Base-by-base conservation (phyloP, 2,329 filamentous ascomycete species). In the Trichophyton equinum region DNA sequence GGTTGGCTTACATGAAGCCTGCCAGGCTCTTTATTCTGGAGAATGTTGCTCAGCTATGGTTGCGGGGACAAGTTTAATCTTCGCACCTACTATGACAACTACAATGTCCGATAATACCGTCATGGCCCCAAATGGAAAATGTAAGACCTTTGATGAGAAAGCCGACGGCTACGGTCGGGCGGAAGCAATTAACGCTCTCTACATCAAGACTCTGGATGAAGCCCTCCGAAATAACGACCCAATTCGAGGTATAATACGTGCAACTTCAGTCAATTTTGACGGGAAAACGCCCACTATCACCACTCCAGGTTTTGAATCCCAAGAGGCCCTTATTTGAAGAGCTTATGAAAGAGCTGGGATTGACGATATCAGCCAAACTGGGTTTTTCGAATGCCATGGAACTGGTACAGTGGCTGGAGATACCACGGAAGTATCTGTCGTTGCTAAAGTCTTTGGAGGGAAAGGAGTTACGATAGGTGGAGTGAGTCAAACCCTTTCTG, bases 321-420 rank as follows among this genome's bases (percentile, higher is more conserved):
- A 72, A 53, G 67, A 67, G 51, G 58, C 59, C 1, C 58, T 75
- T 2, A 75, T 76, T 5, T 60, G 70, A 0, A 63, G 60, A 33
- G 68, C 68, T 0, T 75, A 76, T 59, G 38, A 61, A 2, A 60
- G 62, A 4, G 72, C 73, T 1, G 67, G 66, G 0, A 68, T 72
- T 30, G 47, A 2, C 0, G 55, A 61, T 36, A 49, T 49, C 20
- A 49, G 25, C 22, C n/a, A 46, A 20, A 64, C 60, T 1, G 44
- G 36, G 25, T 61, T 56, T 38, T 59, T 64, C 20, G 63, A 64
- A 40, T 56, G 46, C 18, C 63, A 64, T 18, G 75, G 74, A 11
- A 78, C 76, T 0, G 75, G 75, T 8, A 73, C 71, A 1, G 57
- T 55, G 3, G 66, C 64, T 1, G 71, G 71, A 2, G 71, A 73